phyloP scores from a whole-genome alignment of 805 yeast genomes.

The Candida schatavii region DNA sequence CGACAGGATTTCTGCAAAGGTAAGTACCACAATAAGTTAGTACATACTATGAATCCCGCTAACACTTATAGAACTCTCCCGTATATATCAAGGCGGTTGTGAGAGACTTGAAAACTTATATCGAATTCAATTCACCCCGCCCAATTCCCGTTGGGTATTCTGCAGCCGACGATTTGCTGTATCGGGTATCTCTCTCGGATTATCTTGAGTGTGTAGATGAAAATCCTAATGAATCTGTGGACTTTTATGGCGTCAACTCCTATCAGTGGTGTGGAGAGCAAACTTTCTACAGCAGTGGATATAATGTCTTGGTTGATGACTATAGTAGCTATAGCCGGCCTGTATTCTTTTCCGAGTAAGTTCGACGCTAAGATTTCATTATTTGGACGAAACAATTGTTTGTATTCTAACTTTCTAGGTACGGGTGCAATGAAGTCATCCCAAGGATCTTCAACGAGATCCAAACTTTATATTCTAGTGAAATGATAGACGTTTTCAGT shows the following conservation, averaged over 20 bases:
- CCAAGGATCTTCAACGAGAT: constrained; percentile 84
- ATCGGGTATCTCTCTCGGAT: constrained; percentile 70
- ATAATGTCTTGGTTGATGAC: constrained; percentile 60
- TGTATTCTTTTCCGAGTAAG: constrained; percentile 80
- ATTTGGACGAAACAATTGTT: constrained; percentile 10
- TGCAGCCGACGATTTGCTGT: constrained; percentile 88
- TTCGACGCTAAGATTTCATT: constrained; percentile 4
- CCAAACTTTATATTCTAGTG: constrained; percentile 59
- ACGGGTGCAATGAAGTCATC: constrained; percentile 78
- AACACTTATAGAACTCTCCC: constrained; percentile 49
- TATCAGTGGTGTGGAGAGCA: constrained; percentile 90
- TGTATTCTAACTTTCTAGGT: constrained; percentile 19
- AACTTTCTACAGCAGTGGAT: constrained; percentile 75
- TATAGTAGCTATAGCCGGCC: constrained; percentile 71
- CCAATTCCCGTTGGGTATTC: constrained; percentile 89
- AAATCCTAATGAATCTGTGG: constrained; percentile 54
- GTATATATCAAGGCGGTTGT: constrained; percentile 73
- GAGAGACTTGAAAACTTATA: constrained; percentile 77
- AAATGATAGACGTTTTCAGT: constrained; percentile 73
- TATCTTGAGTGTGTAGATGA: constrained; percentile 75
- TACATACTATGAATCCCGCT: neutral
- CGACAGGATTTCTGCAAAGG: constrained; percentile 65
- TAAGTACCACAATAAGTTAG: constrained; percentile 5
- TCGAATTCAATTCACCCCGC: constrained; percentile 56
- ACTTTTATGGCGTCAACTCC: constrained; percentile 78